Conservation (phyloP, 257 asterid genomes). For the Marsdenia floribunda region DNA sequence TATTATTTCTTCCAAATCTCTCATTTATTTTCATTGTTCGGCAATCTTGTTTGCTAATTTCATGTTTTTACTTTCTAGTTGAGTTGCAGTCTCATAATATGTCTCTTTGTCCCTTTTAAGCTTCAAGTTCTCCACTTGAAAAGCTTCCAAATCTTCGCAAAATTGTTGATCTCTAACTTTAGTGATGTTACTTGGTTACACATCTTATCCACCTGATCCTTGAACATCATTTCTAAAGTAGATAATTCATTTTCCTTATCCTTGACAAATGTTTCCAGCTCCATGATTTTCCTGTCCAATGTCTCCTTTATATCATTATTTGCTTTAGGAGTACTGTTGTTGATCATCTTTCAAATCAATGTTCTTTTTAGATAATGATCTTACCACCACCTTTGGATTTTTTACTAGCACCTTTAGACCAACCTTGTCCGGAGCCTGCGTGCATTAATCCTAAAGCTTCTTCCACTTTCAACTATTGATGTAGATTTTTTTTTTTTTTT, state of each 20-base stretch:
- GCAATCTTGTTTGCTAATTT: no score
- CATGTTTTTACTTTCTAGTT: constrained; percentile 42
- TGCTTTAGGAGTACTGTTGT: constrained; percentile 22
- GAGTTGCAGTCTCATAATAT: constrained; percentile 11
- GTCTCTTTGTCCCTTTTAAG: constrained; percentile 34
- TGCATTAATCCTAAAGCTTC: no score
- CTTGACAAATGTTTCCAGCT: constrained; percentile 38
- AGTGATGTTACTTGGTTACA: no score
- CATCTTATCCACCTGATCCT: no score
- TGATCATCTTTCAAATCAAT: constrained; percentile 42
- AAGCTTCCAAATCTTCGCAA: constrained; percentile 26
- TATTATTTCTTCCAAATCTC: constrained; percentile 2
- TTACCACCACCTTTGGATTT: constrained; percentile 31
- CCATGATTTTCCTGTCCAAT: constrained; percentile 32
- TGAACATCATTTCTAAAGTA: no score
- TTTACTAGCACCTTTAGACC: constrained; percentile 19
- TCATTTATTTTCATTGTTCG: no score
- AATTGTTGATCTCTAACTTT: constrained; percentile 7
- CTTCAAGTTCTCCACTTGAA: constrained; percentile 24
- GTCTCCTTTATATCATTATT: constrained; percentile 30
- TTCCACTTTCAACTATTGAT: no score
- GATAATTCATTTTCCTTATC: constrained; percentile 34
- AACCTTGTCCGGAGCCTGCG: constrained; percentile 22
- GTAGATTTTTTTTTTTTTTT: no score
- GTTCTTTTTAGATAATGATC: constrained; percentile 28